These are phyloP conservation scores for Gossypium longicalyx DNA, from an alignment of 345 rosid genomes.

Conservation along the genomic window DNA sequence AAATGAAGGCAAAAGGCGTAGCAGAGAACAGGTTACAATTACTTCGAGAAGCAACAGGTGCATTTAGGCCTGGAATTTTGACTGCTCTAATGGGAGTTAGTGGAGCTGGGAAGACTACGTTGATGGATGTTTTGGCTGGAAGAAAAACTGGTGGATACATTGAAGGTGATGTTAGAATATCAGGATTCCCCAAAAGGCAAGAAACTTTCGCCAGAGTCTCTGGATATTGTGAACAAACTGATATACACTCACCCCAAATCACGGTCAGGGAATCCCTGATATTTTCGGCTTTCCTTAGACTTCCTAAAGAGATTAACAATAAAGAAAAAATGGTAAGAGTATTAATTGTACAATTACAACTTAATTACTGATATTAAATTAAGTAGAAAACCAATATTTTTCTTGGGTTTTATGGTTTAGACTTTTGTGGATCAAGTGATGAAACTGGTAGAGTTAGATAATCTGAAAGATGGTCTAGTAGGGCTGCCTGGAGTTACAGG, in stretches of 20 bases:
- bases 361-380: neutral
- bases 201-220: constrained; percentile 74
- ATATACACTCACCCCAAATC: constrained; percentile 80
- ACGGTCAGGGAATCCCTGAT: constrained; percentile 80
- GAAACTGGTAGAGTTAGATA: constrained; percentile 55
- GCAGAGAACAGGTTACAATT: constrained; percentile 51
- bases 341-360: neutral
- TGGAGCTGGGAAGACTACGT: constrained; percentile 83
- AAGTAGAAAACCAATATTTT: neutral
- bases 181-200: constrained; percentile 76
- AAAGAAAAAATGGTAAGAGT: constrained; percentile 65
- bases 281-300: constrained; percentile 83
- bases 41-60: constrained; percentile 61
- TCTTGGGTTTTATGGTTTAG: constrained; percentile 22
- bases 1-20: constrained; percentile 55
- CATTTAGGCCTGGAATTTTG: constrained; percentile 78
- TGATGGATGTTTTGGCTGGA: constrained; percentile 87
- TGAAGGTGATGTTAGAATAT: constrained; percentile 55
- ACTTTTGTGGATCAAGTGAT: constrained; percentile 62
- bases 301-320: constrained; percentile 60
- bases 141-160: constrained; percentile 76
- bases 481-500: constrained; percentile 72
- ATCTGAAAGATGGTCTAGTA: constrained; percentile 55
- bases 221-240: constrained; percentile 76
- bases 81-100: constrained; percentile 79